A percentile compares a stretch with the other conserved stretches of the same genome.
Evolutionary conservation across 2,329 filamentous ascomycete species (phyloP).

Genomic region (Stachybotrys echinatus): DNA sequence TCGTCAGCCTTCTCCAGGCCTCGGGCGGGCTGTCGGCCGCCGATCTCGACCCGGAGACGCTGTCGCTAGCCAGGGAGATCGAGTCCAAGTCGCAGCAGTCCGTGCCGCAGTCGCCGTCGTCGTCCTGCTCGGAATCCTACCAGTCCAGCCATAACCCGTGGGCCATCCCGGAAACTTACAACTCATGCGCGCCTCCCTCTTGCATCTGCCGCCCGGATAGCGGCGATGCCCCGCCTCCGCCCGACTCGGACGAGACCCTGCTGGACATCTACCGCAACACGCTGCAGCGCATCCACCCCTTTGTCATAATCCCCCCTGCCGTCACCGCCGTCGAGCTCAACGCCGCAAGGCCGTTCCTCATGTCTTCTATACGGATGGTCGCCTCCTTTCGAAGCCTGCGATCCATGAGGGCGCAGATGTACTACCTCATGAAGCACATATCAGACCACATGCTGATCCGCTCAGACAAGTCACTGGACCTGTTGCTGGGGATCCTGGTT

Average conservation of each 20-base stretch:
- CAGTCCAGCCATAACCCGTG: conserved; percentile 14
- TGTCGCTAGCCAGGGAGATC: conserved; percentile 18
- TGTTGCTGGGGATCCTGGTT: conserved; percentile 43
- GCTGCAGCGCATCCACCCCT: conserved; percentile 39
- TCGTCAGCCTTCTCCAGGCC: conserved; percentile 41
- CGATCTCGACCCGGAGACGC: conserved; percentile 17
- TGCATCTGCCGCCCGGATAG: conserved; percentile 41
- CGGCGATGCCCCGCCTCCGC: conserved; percentile 30
- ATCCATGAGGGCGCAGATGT: conserved; percentile 46
- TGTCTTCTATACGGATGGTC: conserved; percentile 44
- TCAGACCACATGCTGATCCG: conserved; percentile 44
- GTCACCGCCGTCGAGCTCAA: conserved; percentile 31
- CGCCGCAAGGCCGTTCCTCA: conserved; percentile 38
- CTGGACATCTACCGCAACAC: conserved; percentile 37
- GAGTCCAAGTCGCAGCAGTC: conserved; percentile 19
- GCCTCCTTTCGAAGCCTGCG: conserved; percentile 39
- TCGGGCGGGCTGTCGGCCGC: conserved; percentile 28
- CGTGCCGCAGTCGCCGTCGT: conserved; percentile 10
- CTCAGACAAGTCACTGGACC: conserved; percentile 43
- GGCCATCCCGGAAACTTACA: conserved; percentile 36
- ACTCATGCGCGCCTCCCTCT: conserved; percentile 36
- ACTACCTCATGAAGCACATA: conserved; percentile 37
- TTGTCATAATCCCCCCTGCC: conserved; percentile 35
- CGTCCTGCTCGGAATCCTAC: conserved; percentile 6
- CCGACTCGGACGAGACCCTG: conserved; percentile 40